Evolutionary conservation across 2,329 filamentous ascomycete species (phyloP), one percentile per base, ranked within the genome.

Genomic region (Paradendryphiella salina): DNA sequence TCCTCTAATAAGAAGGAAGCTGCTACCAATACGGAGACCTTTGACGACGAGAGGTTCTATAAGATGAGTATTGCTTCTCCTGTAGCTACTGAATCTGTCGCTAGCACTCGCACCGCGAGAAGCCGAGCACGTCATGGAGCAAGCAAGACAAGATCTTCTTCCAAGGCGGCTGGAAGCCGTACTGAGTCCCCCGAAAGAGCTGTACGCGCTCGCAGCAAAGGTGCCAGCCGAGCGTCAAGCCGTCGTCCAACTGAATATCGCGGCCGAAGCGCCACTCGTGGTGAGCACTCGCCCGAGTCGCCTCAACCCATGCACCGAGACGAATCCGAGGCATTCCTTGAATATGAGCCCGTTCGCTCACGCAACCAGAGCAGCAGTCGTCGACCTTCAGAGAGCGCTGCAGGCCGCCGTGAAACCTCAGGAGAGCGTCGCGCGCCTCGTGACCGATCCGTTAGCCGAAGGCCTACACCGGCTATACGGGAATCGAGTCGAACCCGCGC

Each of bases 251-350:
- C 52, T 5, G 66, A 71, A 8, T 65, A 70, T 48, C 68, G 70
- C 34, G 70, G 70, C 35, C 65, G 70, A 34, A 73, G 71, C 46
- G 59, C 63, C n/a, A 64, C 61, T 33, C 64, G 71, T 9, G 65
- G 63, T 28, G 67, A 83, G 14, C 81, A 85, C 41, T 96, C 91
- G 1, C 91, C 92, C 1, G 88, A 88, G 0, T 93, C 90, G 1
- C 90, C 92, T 1, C 76, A 91, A 17, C 89, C 90, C 3, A 86
- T 93, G 78, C 84, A 87, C 11, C 76, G 79, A 5, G 76, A 80
- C 2, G 83, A 80, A 49, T 77, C 80, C 34, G 80, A 80, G 35
- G 78, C 78, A 37, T 77, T 75, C 15, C 85, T 84, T 1, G 83
- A 86, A n/a, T 86, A 89, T 42, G 87, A 89, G 23, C 65, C 65